Conservation (phyloP, 306 rosid species). For the Prinsepia uniflora region DNA sequence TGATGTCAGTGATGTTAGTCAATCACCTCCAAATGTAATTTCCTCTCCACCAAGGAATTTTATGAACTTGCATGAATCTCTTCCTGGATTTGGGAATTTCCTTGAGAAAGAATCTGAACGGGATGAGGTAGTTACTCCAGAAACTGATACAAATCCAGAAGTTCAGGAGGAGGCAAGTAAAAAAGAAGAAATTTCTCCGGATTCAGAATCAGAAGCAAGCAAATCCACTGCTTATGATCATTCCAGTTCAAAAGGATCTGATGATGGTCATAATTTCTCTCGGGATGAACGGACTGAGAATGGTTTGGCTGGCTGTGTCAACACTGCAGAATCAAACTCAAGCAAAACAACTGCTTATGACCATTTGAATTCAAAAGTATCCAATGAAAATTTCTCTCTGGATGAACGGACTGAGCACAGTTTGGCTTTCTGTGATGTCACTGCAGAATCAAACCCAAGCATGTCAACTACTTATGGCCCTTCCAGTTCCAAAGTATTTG, state of each 20-base stretch:
- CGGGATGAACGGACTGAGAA: conserved; percentile 29
- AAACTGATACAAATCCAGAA: conserved; percentile 29
- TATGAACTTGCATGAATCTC: conserved; percentile 33
- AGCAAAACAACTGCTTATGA: conserved; percentile 28
- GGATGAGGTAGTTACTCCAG: conserved; percentile 38
- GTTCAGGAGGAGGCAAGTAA: conserved; percentile 26
- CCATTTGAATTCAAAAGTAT: conserved; percentile 30
- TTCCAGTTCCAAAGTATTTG: conserved; percentile 30
- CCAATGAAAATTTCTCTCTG: conserved; percentile 24
- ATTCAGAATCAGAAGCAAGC: conserved; percentile 26
- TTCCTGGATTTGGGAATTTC: conserved; percentile 27
- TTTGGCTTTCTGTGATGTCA: conserved; percentile 31
- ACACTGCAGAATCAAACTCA: conserved; percentile 22
- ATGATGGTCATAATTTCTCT: conserved; percentile 29
- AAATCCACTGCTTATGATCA: conserved; percentile 27
- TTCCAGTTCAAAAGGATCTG: conserved; percentile 31
- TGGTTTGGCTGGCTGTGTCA: conserved; percentile 30
- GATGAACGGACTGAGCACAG: conserved; percentile 28
- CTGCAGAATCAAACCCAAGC: conserved; percentile 23
- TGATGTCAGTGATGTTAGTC: conserved; percentile 25
- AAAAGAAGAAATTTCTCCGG: conserved; percentile 29
- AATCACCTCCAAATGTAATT: conserved; percentile 30
- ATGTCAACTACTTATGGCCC: conserved; percentile 28
- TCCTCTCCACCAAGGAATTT: conserved; percentile 35
- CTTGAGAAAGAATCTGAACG: conserved; percentile 32